Evolutionary conservation across 2,329 filamentous ascomycete species (phyloP), one percentile per base, ranked within the genome.

Genomic region (Pyricularia sp.): DNA sequence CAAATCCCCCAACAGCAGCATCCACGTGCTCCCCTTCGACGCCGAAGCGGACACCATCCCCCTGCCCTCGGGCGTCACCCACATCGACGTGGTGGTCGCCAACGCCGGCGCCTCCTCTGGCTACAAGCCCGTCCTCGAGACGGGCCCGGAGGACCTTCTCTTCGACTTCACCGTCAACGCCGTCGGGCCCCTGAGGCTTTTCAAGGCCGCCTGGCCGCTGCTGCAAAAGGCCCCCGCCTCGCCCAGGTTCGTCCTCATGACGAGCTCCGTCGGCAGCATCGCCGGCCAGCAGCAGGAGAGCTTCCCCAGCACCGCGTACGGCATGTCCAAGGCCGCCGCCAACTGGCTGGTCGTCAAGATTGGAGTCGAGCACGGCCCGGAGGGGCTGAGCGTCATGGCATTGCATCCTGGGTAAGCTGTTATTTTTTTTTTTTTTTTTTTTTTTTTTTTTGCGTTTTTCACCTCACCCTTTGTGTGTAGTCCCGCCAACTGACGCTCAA

Each of bases 261-360:
- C 71, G 26, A 74, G 73, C 68, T 71, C 71, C 17, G 66, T 76
- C 26, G 75, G 74, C 31, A 75, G 74, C 65, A 75, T 76, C 26
- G 73, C 65, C 1, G 12, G 42, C 0, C 28, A 73, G 67, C 72
- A 70, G 26, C 31, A 64, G 31, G 73, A 75, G 71, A 69, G n/a
- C 36, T 66, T 75, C 30, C 74, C 73, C 0, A 69, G 71, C 36
- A 66, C 70, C 55, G 73, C 70, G 65, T 76, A 77, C 63, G 74
- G 75, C 23, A 73, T 76, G 73, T 74, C 72, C 69, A 77, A 77
- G 70, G 75, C 74, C 7, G 75, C 74, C 28, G 72, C 71, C 64
- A 75, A 76, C 42, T 76, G 70, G 69, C 75, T 73, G 69, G 72
- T 70, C 20, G 72, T 70, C 71, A 76, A 73, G 72, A 64, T 74